Evolutionary conservation across 257 asterid genomes (phyloP), one percentile per base, ranked within the genome.

Genomic region (Echium plantagineum): DNA sequence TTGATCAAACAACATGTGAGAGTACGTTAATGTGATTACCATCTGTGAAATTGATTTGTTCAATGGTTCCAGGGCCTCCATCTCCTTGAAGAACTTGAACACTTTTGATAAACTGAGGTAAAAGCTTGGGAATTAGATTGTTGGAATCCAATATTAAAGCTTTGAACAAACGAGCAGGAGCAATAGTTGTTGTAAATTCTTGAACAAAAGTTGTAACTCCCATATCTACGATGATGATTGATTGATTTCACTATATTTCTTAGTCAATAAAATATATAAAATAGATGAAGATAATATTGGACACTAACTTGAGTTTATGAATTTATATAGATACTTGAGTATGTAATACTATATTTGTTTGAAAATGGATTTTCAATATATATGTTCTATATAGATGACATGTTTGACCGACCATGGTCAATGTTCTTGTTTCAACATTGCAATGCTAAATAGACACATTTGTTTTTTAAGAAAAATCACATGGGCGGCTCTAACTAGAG

Each of bases 91-190:
- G 19, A 16, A 63, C 3, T 15, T 73, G 74, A 15, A 73, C 66
- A 22, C 77, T 73, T 28, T 63, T 65, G 74, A 75, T 63, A 71
- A 62, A 65, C 21, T 73, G 74, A 19, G 79, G 81, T 12, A 73
- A 53, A 63, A 73, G 81, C 24, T 73, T 79, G 2, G 81, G 81
- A 31, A 79, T 49, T 13, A 76, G 63, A 49, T 55, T 51, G 62
- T 66, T 65, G 15, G 80, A 71, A 55, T 79, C 85, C 20, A 79
- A 38, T 65, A 79, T 74, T 74, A 79, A 74, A 18, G 78, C 80
- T 64, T 72, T 76, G 55, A 79, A 76, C 59, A 70, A 59, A 30
- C 78, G 72, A 24, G 69, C 53, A 6, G 74, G 66, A 2, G 72
- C 71, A 1, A 73, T 28, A 0, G 80, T 69, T 53, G 73, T 55